Percentiles rank a stretch among this genome's conserved stretches.
Evolutionary conservation across 805 yeast species (phyloP).

Genomic region (Zygotorulaspora danielsina): DNA sequence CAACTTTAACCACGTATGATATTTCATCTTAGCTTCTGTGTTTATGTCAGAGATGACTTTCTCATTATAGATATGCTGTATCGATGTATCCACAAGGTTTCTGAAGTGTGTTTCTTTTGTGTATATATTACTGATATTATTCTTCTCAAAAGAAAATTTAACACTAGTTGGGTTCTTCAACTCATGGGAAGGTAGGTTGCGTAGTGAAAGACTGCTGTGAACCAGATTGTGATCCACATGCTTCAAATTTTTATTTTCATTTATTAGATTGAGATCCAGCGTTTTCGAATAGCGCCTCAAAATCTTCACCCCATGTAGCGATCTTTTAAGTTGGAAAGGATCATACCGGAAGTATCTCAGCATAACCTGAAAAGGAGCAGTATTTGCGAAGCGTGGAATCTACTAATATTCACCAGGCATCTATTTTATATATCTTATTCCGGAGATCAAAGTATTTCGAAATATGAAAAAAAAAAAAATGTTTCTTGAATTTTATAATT

Average conservation of each 20-base stretch:
- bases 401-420: too few species aligned
- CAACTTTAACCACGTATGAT: slow-evolving; percentile 16
- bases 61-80: slow-evolving; percentile 17
- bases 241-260: too few species aligned
- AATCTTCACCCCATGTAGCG: neutral
- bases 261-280: too few species aligned
- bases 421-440: too few species aligned
- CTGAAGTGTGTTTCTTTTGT: slow-evolving; percentile 10
- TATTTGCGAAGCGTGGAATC: too few species aligned
- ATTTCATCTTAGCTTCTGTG: slow-evolving; percentile 8
- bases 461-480: too few species aligned
- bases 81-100: slow-evolving; percentile 12
- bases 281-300: neutral
- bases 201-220: slow-evolving; percentile 15
- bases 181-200: slow-evolving; percentile 18
- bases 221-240: too few species aligned
- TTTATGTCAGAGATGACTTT: slow-evolving; percentile 14
- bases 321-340: neutral
- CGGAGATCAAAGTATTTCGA: too few species aligned
- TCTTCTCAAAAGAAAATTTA: slow-evolving; percentile 8
- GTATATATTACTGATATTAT: slow-evolving; percentile 12
- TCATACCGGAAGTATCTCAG: neutral
- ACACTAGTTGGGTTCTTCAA: slow-evolving; percentile 1
- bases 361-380: neutral
- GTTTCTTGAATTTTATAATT: too few species aligned